Evolutionary conservation across 1,284 basidiomycete species (phyloP).

Genomic region (Microbotryum scabiosae): DNA sequence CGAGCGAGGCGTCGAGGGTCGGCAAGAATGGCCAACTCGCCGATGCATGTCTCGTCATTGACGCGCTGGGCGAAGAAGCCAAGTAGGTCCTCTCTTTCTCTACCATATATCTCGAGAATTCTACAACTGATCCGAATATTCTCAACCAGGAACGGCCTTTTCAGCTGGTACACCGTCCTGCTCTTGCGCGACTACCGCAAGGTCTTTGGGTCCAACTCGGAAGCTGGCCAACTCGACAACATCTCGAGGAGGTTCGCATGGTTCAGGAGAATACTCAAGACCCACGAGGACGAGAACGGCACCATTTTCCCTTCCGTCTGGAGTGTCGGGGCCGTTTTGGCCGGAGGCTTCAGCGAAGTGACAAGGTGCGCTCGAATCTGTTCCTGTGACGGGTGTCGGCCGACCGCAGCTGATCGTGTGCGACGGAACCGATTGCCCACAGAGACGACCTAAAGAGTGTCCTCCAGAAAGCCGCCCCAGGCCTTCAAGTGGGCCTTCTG

Average conservation of each 20-base stretch:
- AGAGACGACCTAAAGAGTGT: slow-evolving; percentile 45
- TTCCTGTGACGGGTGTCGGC: background rate
- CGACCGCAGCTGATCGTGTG: background rate
- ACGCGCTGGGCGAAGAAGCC: slow-evolving; percentile 75
- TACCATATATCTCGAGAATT: too few species aligned
- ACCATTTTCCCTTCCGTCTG: slow-evolving; percentile 71
- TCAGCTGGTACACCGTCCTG: slow-evolving; percentile 81
- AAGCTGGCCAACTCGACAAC: slow-evolving; percentile 94
- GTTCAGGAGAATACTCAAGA: slow-evolving; percentile 84
- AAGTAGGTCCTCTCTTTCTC: slow-evolving; percentile 42
- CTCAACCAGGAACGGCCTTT: slow-evolving; percentile 50
- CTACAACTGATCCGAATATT: background rate
- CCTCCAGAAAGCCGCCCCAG: slow-evolving; percentile 30
- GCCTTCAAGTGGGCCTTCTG: slow-evolving; percentile 62
- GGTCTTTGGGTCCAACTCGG: slow-evolving; percentile 84
- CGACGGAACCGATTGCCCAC: background rate
- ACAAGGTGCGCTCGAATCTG: slow-evolving; percentile 53
- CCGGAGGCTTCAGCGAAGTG: slow-evolving; percentile 73
- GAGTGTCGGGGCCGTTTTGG: slow-evolving; percentile 70
- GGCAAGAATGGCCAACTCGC: slow-evolving; percentile 36
- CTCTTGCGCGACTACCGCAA: slow-evolving; percentile 94
- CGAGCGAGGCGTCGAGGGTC: slow-evolving; percentile 19
- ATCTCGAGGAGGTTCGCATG: slow-evolving; percentile 87
- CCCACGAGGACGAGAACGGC: slow-evolving; percentile 61
- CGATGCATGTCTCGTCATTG: slow-evolving; percentile 73